These are phyloP conservation scores for Silene coronaria DNA, from an alignment of 179 eudicot genomes.

Conservation along the genomic window DNA sequence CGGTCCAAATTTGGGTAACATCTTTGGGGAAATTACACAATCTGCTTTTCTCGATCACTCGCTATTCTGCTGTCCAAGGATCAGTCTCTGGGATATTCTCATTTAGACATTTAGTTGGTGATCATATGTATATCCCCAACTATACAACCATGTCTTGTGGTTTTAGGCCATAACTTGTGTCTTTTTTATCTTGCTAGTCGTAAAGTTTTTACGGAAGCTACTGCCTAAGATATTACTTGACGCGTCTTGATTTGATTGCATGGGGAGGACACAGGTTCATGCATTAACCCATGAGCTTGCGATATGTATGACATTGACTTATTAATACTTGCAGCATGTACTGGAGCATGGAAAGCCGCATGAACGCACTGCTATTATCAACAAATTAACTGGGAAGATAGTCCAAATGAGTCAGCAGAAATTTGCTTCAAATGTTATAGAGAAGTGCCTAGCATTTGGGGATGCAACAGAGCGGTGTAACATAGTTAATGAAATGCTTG, in stretches of 20 bases:
- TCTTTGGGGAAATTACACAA: not conserved
- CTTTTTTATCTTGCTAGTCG: too few species aligned
- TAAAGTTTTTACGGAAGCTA: too few species aligned
- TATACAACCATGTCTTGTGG: not conserved
- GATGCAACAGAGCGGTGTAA: constrained; percentile 59
- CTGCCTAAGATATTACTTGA: too few species aligned
- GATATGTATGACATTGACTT: not conserved
- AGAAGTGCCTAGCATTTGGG: constrained; percentile 83
- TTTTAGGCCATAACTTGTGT: not conserved
- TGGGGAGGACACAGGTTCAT: not conserved
- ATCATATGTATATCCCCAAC: not conserved
- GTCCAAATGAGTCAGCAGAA: constrained; percentile 99
- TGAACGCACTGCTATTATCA: constrained; percentile 72
- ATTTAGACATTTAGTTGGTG: not conserved
- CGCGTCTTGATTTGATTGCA: not conserved
- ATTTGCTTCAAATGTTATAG: constrained; percentile 93
- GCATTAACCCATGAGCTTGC: not conserved
- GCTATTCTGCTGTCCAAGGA: not conserved
- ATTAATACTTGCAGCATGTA: constrained; percentile 52
- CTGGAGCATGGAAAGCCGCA: constrained; percentile 86
- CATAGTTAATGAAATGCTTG: constrained; percentile 87
- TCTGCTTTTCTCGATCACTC: not conserved
- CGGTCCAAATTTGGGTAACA: not conserved
- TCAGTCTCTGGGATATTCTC: not conserved
- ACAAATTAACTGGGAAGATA: constrained; percentile 68